Conservation (phyloP, 139 green algal species). For the Chlamydomonas sphaeroides region DNA sequence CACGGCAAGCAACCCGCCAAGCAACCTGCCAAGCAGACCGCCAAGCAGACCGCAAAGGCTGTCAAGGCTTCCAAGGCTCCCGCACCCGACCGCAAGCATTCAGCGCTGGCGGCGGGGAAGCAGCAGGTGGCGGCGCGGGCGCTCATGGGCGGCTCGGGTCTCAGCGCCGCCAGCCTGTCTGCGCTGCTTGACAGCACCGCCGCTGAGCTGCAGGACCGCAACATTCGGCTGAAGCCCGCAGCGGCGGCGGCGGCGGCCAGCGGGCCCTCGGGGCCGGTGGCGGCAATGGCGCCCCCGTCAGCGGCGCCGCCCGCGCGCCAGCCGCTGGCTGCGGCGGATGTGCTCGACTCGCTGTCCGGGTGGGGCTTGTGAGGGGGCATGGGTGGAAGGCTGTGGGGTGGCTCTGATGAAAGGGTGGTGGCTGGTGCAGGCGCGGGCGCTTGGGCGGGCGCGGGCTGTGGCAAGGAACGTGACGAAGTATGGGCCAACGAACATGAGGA, state of each 20-base stretch:
- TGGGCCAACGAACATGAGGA: too few relatives aligned
- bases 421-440: too few relatives aligned
- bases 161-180: neutral
- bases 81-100: too few relatives aligned
- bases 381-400: too few relatives aligned
- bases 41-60: neutral
- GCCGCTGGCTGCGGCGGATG: neutral
- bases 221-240: neutral
- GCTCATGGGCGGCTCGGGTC: neutral
- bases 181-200: constrained; percentile 7
- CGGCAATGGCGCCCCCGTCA: neutral
- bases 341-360: constrained; percentile 17
- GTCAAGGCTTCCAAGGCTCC: too few relatives aligned
- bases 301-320: too few relatives aligned
- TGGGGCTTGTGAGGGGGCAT: constrained; percentile 16
- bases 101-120: too few relatives aligned
- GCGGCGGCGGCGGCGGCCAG: neutral
- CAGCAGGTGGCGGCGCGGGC: neutral
- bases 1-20: neutral
- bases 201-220: constrained; percentile 6
- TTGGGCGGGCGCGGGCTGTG: too few relatives aligned
- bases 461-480: too few relatives aligned
- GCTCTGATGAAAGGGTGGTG: too few relatives aligned
- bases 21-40: neutral
- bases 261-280: neutral